Evolutionary conservation across 2,329 filamentous ascomycete species (phyloP).

Genomic region (Sordariomycetes sp.): DNA sequence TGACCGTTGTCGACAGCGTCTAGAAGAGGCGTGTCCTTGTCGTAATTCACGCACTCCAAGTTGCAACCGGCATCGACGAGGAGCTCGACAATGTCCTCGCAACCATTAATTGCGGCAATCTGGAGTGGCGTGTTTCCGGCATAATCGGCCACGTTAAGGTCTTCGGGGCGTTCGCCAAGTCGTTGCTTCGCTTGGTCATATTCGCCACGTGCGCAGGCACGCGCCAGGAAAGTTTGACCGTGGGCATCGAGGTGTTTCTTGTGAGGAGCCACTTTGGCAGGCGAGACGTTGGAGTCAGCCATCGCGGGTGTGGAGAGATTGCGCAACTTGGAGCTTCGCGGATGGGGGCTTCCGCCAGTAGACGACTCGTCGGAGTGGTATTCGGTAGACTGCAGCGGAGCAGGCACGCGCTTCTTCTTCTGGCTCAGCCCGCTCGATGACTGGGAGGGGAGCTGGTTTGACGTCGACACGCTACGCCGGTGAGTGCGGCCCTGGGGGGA

Average conservation of each 20-base stretch:
- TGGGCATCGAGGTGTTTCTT: slow-evolving; percentile 89
- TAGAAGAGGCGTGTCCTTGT: slow-evolving; percentile 86
- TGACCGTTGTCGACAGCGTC: slow-evolving; percentile 97
- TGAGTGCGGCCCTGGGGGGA: slow-evolving; percentile 51
- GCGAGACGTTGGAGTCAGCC: slow-evolving; percentile 50
- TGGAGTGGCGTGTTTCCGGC: slow-evolving; percentile 95
- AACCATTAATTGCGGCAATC: slow-evolving; percentile 81
- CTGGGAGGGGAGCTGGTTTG: slow-evolving; percentile 40
- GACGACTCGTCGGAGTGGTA: slow-evolving; percentile 61
- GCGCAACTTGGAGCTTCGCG: slow-evolving; percentile 46
- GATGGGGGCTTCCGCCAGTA: slow-evolving; percentile 47
- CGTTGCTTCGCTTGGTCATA: slow-evolving; percentile 67
- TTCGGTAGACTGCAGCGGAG: slow-evolving; percentile 50
- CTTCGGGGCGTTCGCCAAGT: slow-evolving; percentile 69
- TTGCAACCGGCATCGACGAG: slow-evolving; percentile 78
- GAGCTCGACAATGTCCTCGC: slow-evolving; percentile 76
- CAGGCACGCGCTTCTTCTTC: slow-evolving; percentile 52
- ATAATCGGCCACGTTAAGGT: slow-evolving; percentile 83
- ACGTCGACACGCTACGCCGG: slow-evolving; percentile 51
- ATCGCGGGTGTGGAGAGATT: slow-evolving; percentile 44
- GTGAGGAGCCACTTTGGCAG: slow-evolving; percentile 58
- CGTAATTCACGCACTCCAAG: slow-evolving; percentile 66
- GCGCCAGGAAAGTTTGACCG: slow-evolving; percentile 81
- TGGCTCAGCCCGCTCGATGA: slow-evolving; percentile 41
- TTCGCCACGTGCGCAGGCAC: slow-evolving; percentile 79